Conservation (phyloP, 2,329 filamentous ascomycete species). For the Alternaria burnsii region DNA sequence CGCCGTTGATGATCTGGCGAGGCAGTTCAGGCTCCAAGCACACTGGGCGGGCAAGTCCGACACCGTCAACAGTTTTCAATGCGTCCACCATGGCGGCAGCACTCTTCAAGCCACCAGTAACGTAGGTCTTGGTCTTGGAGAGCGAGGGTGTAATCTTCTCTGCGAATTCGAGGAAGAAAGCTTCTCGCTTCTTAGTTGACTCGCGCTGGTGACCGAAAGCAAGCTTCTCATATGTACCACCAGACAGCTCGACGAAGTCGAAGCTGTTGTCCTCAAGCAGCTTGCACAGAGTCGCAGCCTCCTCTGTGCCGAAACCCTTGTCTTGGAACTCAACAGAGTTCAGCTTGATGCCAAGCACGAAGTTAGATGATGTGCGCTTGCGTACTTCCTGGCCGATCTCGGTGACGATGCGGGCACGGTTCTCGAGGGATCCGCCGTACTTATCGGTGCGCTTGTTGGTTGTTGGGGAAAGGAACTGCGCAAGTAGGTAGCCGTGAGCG, state of each 20-base stretch:
- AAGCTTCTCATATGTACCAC: slow-evolving; percentile 66
- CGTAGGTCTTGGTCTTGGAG: slow-evolving; percentile 66
- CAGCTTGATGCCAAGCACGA: slow-evolving; percentile 65
- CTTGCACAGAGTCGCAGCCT: slow-evolving; percentile 59
- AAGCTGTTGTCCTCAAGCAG: slow-evolving; percentile 61
- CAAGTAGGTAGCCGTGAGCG: slow-evolving; percentile 57
- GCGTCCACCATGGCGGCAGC: slow-evolving; percentile 67
- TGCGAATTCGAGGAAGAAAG: slow-evolving; percentile 69
- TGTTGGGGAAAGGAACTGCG: slow-evolving; percentile 55
- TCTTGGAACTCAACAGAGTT: slow-evolving; percentile 67
- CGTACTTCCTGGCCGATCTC: slow-evolving; percentile 53
- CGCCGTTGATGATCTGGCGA: slow-evolving; percentile 56
- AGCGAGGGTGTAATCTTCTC: slow-evolving; percentile 61
- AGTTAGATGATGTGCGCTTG: slow-evolving; percentile 46
- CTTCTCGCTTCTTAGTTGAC: slow-evolving; percentile 64
- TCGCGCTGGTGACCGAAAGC: slow-evolving; percentile 63
- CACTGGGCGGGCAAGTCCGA: slow-evolving; percentile 65
- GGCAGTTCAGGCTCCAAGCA: slow-evolving; percentile 61
- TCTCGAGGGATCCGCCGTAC: slow-evolving; percentile 56
- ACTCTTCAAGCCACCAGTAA: slow-evolving; percentile 67
- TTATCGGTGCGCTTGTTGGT: slow-evolving; percentile 56
- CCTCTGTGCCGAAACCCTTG: slow-evolving; percentile 61
- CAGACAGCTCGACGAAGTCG: slow-evolving; percentile 67
- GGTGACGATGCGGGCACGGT: slow-evolving; percentile 53
- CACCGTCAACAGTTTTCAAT: slow-evolving; percentile 65